Evolutionary conservation across 495 filamentous ascomycete genomes (phyloP), one percentile per base, ranked within the genome.

Genomic region (Aspergillus heteromorphus): DNA sequence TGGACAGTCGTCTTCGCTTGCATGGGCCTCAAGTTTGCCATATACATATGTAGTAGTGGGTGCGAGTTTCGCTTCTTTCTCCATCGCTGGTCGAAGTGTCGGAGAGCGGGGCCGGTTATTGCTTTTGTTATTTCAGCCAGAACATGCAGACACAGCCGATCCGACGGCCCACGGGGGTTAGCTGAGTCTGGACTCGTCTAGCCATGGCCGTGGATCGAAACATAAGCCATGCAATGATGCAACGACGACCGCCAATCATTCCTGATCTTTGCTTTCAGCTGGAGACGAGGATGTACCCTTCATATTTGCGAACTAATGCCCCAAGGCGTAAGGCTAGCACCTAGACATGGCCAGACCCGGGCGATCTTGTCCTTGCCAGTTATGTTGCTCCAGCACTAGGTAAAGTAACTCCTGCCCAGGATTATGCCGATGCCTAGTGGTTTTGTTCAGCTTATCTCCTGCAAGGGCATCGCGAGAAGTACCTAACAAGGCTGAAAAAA

Each of bases 141-240:
- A 13, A 2, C 0, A 38, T 14, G 34, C 34, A 38, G 34, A 38
- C n/a, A 38, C 34, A 38, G 34, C 34, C 11, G 11, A 14, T 14
- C 34, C 6, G 34, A 38, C 5, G 5, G 11, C 0, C 13, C 34
- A 13, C 3, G 5, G 34, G 23, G 34, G 13, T 38, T 38, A 13
- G 21, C 43, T 14, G 20, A 40, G 20, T 57, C 55, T 57, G 48
- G 55, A 25, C 54, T 48, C 36, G 27, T 25, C 17, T 20, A 47
- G 34, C 10, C 20, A 14, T 41, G 49, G 45, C 40, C 6, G 8
- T 48, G 30, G 49, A 56, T 52, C 40, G 41, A 34, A 41, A 41
- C 11, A 14, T 27, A n/a, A n/a, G 13, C 34, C 34, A 38, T 38
- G 34, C n/a, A 38, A 38, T 23, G n/a, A 40, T 52, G 14, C 25